A percentile compares a stretch with the other conserved stretches of the same genome.
phyloP scores from a whole-genome alignment of 148 eudicot genomes.

The Cornus florida region DNA sequence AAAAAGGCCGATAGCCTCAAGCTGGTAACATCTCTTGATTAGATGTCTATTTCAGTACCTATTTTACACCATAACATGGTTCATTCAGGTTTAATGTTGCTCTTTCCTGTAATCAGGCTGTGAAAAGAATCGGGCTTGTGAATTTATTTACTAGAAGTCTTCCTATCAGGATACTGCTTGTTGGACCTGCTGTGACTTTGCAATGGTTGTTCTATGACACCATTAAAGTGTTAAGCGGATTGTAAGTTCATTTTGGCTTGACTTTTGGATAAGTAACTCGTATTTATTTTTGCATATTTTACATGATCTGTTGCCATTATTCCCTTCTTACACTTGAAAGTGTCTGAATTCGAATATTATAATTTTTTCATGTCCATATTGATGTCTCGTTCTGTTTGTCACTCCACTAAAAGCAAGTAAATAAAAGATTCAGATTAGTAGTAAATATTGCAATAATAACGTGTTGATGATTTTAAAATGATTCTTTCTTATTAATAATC shows the following conservation, averaged over 20 bases:
- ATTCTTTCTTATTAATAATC: background rate
- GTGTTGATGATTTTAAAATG: background rate
- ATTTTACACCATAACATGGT: background rate
- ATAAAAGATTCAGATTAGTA: background rate
- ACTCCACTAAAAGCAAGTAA: background rate
- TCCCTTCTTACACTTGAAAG: background rate
- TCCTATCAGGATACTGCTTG: slow-evolving; percentile 79
- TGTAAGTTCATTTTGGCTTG: slow-evolving; percentile 58
- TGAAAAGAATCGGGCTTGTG: slow-evolving; percentile 76
- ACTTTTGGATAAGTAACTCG: background rate
- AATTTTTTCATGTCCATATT: background rate
- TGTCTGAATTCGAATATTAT: background rate
- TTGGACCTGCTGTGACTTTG: slow-evolving; percentile 89
- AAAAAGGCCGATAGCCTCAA: slow-evolving; percentile 59
- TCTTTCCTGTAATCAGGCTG: slow-evolving; percentile 47
- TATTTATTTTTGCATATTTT: background rate
- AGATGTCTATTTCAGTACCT: too few relatives aligned
- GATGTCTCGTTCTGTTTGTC: background rate
- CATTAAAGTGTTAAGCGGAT: slow-evolving; percentile 81
- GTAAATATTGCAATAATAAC: too few relatives aligned
- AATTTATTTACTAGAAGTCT: slow-evolving; percentile 92
- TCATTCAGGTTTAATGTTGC: slow-evolving; percentile 1
- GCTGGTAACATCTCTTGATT: slow-evolving; percentile 44
- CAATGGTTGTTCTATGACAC: slow-evolving; percentile 95
- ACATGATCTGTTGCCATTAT: background rate